Base-by-base conservation (phyloP, 2,329 filamentous ascomycete species). In the Sporothrix globosa region DNA sequence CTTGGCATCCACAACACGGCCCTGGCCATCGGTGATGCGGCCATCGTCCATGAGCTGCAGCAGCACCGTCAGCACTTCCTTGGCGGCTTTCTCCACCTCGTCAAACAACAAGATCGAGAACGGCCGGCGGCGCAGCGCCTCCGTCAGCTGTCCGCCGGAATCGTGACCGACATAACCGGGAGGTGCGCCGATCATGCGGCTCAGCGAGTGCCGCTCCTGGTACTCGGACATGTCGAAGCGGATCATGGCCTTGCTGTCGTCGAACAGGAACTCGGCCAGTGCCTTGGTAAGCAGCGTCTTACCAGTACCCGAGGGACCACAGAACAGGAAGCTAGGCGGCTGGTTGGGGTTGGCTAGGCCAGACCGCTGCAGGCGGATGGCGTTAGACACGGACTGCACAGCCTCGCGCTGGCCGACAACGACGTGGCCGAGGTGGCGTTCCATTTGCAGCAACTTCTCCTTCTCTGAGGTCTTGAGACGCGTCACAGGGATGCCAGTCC, bases 161-260 rank as follows among this genome's bases (percentile, higher is more conserved):
- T 99, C 96, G 79, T 99, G 95, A 19, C 96, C 96, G 72, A 99
- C 94, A 75, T 99, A 99, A 74, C 96, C 96, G 4, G 96, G 96
- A 24, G 96, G 96, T 24, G 96, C 94, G 79, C 96, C 96, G 76
- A 99, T 99, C 93, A 99, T 97, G 72, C 96, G 90, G 79, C 93
- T 97, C 17, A 99, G 87, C 0, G 95, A 91, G 80, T 99, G 96
- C 5, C 95, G 91, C 81, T 99, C 96, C 81, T 99, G 96, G 81
- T 99, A 99, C 81, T 99, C 96, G 5, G 95, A 98, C 96, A 99
- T 99, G 79, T 99, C 96, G 83, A 99, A 97, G 52, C 96, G 91
- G 76, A 99, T 97, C 96, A 99, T 98, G 46, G 95, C 85, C 83
- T 97, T 97, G 34, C 95, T 83, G 76, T 99, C 96, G 78, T 99